phyloP scores from a whole-genome alignment of 805 yeast genomes.

The Blastobotrys terrestris region DNA sequence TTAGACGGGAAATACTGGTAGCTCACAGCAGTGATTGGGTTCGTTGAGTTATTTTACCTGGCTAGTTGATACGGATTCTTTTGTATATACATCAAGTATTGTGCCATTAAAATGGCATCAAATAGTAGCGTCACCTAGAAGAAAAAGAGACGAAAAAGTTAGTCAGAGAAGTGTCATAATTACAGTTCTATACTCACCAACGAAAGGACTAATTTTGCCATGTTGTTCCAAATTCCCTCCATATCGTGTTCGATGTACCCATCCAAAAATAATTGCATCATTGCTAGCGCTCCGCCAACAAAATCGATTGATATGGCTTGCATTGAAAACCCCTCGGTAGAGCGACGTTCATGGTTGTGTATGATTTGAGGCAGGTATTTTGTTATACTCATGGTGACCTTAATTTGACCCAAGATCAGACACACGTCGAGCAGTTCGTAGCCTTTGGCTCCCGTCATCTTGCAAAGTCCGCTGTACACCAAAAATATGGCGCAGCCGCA shows the following conservation, averaged over 20 bases:
- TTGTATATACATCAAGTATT: slow-evolving; percentile 20
- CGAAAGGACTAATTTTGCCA: slow-evolving; percentile 41
- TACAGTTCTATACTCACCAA: slow-evolving; percentile 21
- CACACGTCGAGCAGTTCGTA: slow-evolving; percentile 35
- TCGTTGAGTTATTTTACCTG: background rate
- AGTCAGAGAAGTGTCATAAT: slow-evolving; percentile 19
- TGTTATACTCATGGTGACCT: slow-evolving; percentile 38
- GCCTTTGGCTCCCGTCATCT: slow-evolving; percentile 10
- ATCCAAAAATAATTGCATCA: slow-evolving; percentile 37
- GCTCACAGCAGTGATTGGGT: too few relatives aligned
- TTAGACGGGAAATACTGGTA: background rate
- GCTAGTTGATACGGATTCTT: background rate
- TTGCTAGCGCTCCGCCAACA: slow-evolving; percentile 37
- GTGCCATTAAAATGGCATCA: slow-evolving; percentile 28
- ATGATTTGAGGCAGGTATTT: slow-evolving; percentile 46
- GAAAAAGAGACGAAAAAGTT: too few relatives aligned
- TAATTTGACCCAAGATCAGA: slow-evolving; percentile 38
- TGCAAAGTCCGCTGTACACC: slow-evolving; percentile 24
- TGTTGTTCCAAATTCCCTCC: slow-evolving; percentile 33
- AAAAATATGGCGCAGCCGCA: slow-evolving; percentile 18
- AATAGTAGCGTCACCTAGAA: slow-evolving; percentile 25
- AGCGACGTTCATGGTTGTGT: slow-evolving; percentile 36
- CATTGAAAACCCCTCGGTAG: slow-evolving; percentile 43
- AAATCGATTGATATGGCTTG: slow-evolving; percentile 38
- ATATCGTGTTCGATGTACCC: slow-evolving; percentile 32